phyloP scores from a whole-genome alignment of 441 rosid genomes.

The Adansonia gregorii region DNA sequence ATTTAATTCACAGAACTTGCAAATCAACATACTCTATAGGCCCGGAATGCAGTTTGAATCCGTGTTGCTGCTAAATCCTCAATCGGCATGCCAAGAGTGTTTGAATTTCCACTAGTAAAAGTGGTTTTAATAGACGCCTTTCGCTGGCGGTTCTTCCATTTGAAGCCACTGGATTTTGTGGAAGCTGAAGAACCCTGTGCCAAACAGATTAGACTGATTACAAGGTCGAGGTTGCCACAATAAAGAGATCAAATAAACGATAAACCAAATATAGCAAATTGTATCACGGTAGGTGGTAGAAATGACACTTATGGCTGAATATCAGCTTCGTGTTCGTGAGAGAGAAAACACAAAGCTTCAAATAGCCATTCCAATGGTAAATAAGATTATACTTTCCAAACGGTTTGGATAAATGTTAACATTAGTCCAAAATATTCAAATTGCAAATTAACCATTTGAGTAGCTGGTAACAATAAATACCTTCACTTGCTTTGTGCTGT shows the following conservation, averaged over 20 bases:
- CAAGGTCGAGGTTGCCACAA: neutral
- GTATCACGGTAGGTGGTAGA: neutral
- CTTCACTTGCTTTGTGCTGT: conserved; percentile 51
- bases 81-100: conserved; percentile 46
- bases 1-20: neutral
- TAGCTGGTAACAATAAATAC: conserved; percentile 41
- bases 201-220: conserved; percentile 24
- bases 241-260: neutral
- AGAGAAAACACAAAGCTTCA: conserved; percentile 7
- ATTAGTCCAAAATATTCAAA: conserved; percentile 13
- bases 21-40: conserved; percentile 58
- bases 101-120: conserved; percentile 33
- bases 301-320: neutral
- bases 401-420: neutral
- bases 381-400: conserved; percentile 1
- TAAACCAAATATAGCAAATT: neutral
- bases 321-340: neutral
- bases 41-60: conserved; percentile 87
- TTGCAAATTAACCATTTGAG: conserved; percentile 17
- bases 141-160: conserved; percentile 48
- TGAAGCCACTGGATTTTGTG: conserved; percentile 61
- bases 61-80: conserved; percentile 84
- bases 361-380: neutral
- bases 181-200: conserved; percentile 55
- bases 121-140: conserved; percentile 36